Evolutionary conservation across 2,329 filamentous ascomycete genomes (phyloP), one percentile per base, ranked within the genome.

Genomic region (Alternaria alternata): DNA sequence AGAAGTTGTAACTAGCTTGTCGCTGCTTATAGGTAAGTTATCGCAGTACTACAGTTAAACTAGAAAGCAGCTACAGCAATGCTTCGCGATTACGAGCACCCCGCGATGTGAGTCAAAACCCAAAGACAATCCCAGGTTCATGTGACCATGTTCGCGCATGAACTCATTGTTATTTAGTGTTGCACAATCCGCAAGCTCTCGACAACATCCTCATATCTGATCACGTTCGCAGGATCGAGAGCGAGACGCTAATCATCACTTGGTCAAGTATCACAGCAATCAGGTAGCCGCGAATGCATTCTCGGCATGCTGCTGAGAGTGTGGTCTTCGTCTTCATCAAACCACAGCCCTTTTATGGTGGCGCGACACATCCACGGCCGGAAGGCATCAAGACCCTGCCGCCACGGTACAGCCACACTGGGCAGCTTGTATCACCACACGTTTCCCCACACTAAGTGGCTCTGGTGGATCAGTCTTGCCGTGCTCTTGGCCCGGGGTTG

Each of bases 401-500:
- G 52, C 54, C 58, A 62, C 65, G 65, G 66, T 62, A 20, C 66
- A 64, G 66, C 64, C 64, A 67, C 66, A 62, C 54, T 26, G 49
- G 57, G 46, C 49, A 52, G 41, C 55, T 51, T 69, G 69, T 74
- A 67, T 69, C 61, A 70, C 49, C 12, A 43, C 57, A 56, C 54
- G 51, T 51, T 66, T 66, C 66, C 68, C 68, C 65, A 60, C 61
- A 69, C 62, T 55, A 66, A 44, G 49, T 66, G 54, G 46, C 59
- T 53, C 61, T 54, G 47, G 18, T 51, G 46, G 54, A 61, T 54
- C 53, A 47, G 44, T 57, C 46, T 66, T 61, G 53, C 41, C 39
- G 44, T 51, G 34, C 39, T 24, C 32, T 55, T 24, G 16, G 54
- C 41, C 48, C 49, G 39, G 51, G 61, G 57, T 16, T 42, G 53